Percentiles rank a stretch among this genome's conserved stretches.
phyloP scores from a whole-genome alignment of 495 filamentous ascomycete species.

The Talaromyces stipitatus region DNA sequence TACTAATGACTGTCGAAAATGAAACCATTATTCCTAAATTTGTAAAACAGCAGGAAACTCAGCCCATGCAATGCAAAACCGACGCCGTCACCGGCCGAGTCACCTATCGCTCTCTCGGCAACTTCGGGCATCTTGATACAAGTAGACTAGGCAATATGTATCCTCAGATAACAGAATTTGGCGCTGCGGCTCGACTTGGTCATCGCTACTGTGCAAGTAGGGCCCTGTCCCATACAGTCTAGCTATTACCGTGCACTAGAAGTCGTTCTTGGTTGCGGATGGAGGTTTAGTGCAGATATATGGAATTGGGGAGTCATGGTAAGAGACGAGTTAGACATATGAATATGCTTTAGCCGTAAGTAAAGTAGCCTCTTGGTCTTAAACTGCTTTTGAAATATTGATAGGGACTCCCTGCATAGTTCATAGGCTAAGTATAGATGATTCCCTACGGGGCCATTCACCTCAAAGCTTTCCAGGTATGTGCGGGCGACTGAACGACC shows the following conservation, averaged over 20 bases:
- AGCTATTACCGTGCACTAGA: slow-evolving; percentile 31
- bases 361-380: slow-evolving; percentile 13
- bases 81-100: slow-evolving; percentile 9
- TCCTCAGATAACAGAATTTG: slow-evolving; percentile 75
- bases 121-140: slow-evolving; percentile 20
- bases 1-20: slow-evolving; percentile 9
- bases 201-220: slow-evolving; percentile 2
- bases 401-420: slow-evolving; percentile 21
- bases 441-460: slow-evolving; percentile 18
- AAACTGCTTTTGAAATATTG: slow-evolving; percentile 20
- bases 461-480: slow-evolving; percentile 22
- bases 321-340: too few species aligned
- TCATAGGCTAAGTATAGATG: slow-evolving; percentile 24
- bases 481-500: slow-evolving; percentile 19
- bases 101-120: slow-evolving; percentile 23
- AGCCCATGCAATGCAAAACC: slow-evolving; percentile 10
- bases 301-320: slow-evolving; percentile 31
- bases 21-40: slow-evolving; percentile 7
- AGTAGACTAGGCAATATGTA: slow-evolving; percentile 11
- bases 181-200: slow-evolving; percentile 53
- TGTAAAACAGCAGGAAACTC: background rate
- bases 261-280: slow-evolving; percentile 25
- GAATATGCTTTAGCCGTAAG: slow-evolving; percentile 12
- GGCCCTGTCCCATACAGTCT: slow-evolving; percentile 23
- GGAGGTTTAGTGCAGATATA: slow-evolving; percentile 35